Conservation (phyloP, 2,329 filamentous ascomycete species). For the Hypoxylon sp. region DNA sequence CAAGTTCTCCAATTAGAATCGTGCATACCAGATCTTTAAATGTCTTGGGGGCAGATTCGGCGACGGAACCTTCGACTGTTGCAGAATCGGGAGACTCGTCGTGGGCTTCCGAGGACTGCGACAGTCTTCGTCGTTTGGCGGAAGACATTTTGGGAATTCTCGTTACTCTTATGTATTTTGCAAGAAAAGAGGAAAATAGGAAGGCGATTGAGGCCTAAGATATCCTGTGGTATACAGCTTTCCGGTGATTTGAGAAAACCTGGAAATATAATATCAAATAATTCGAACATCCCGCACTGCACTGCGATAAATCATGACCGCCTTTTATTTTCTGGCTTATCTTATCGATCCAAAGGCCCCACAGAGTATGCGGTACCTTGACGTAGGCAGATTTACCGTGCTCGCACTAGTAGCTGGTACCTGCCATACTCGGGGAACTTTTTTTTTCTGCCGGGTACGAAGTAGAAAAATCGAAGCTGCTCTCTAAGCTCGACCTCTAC, state of each 20-base stretch:
- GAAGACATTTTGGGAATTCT: slow-evolving; percentile 55
- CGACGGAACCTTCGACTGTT: slow-evolving; percentile 43
- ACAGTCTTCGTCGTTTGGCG: slow-evolving; percentile 58
- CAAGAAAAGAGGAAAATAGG: too few relatives aligned
- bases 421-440: slow-evolving; percentile 6
- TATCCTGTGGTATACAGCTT: too few relatives aligned
- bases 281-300: slow-evolving; percentile 30
- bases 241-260: too few relatives aligned
- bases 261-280: too few relatives aligned
- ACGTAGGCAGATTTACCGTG: not conserved
- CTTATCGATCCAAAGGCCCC: slow-evolving; percentile 20
- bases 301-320: slow-evolving; percentile 32
- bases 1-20: not conserved
- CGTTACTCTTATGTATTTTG: too few relatives aligned
- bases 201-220: too few relatives aligned
- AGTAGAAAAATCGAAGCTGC: slow-evolving; percentile 32
- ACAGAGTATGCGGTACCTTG: slow-evolving; percentile 24
- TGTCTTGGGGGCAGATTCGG: slow-evolving; percentile 60
- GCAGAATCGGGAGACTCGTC: slow-evolving; percentile 41
- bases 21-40: slow-evolving; percentile 72
- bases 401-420: slow-evolving; percentile 16
- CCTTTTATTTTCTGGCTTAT: slow-evolving; percentile 32
- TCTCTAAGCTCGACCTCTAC: not conserved
- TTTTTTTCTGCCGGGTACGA: slow-evolving; percentile 37
- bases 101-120: slow-evolving; percentile 41